Conservation (phyloP, 768 basidiomycete species). For the Mrakia blollopis region DNA sequence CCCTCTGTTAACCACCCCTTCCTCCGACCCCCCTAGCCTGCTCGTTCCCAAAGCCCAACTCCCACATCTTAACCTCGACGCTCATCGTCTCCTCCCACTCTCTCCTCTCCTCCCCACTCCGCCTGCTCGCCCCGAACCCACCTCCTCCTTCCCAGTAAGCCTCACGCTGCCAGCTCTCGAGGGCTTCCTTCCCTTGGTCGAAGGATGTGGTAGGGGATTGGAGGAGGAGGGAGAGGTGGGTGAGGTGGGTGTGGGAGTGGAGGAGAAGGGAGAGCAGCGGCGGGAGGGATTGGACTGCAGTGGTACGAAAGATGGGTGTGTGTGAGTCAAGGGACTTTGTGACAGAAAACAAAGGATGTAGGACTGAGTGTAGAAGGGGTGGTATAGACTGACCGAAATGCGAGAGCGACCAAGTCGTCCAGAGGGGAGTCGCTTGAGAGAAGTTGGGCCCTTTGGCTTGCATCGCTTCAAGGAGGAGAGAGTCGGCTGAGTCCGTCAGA, state of each 20-base stretch:
- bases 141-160: conserved; percentile 17
- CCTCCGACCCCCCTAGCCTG: background rate
- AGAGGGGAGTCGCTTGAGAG: conserved; percentile 10
- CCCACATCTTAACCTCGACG: conserved; percentile 25
- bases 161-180: conserved; percentile 25
- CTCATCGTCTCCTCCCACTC: conserved; percentile 28
- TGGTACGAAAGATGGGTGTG: background rate
- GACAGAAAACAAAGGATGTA: background rate
- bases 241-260: conserved; percentile 15
- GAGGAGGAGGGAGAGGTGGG: background rate
- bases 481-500: background rate
- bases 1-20: background rate
- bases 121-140: background rate
- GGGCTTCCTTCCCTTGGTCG: background rate
- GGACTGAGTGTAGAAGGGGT: background rate
- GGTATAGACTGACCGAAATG: conserved; percentile 20
- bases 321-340: background rate
- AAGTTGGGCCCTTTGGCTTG: conserved; percentile 16
- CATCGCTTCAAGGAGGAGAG: conserved; percentile 23
- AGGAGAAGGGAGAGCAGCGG: conserved; percentile 15
- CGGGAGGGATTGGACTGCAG: conserved; percentile 17
- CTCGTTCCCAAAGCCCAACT: background rate
- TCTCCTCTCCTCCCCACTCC: background rate
- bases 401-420: conserved; percentile 30
- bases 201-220: background rate